These are phyloP conservation scores for Fusarium chuoi DNA, from an alignment of 2,329 filamentous ascomycete species.

Conservation along the genomic window DNA sequence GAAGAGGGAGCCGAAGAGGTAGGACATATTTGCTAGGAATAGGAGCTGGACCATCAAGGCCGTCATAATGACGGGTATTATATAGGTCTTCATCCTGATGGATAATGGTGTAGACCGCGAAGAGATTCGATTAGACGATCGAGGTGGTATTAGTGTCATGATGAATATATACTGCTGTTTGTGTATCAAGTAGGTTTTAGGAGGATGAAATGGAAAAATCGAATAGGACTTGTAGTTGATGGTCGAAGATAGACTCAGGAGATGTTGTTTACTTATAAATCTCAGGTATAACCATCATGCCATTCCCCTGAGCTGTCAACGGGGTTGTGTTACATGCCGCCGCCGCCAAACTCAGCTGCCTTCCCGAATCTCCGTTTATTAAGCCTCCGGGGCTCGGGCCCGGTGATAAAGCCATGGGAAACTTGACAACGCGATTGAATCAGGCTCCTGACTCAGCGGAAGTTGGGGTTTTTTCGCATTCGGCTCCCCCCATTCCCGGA, in stretches of 20 bases:
- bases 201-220: not conserved
- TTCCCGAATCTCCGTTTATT: not conserved
- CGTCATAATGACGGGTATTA: not conserved
- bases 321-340: not conserved
- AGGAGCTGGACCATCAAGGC: not conserved
- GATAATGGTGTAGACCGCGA: not conserved
- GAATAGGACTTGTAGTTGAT: not conserved
- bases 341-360: not conserved
- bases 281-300: not conserved
- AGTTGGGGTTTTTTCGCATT: not conserved
- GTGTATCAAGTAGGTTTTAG: not conserved
- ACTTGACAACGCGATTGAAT: rapidly evolving
- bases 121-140: not conserved
- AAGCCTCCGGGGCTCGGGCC: not conserved
- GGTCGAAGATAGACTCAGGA: rapidly evolving
- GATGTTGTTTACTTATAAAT: not conserved
- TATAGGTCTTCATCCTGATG: not conserved
- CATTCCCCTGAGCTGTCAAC: not conserved
- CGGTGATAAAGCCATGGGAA: too few species aligned
- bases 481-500: not conserved
- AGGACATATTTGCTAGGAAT: not conserved
- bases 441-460: not conserved
- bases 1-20: not conserved
- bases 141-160: not conserved
- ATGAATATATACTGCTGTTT: not conserved